phyloP scores from a whole-genome alignment of 257 asterid species.

The Asclepias syriaca region DNA sequence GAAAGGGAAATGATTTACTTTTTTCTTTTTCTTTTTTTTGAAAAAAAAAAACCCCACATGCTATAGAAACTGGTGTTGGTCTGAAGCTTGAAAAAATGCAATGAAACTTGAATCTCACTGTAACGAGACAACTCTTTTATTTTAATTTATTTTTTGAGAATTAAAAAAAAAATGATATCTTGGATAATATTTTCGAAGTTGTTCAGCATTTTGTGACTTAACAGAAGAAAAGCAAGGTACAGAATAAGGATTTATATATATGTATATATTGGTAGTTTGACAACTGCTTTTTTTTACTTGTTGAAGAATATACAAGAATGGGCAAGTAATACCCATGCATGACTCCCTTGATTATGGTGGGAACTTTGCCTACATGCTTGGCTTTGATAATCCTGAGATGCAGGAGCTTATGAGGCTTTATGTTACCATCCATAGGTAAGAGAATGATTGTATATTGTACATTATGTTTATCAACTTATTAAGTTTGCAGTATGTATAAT shows the following conservation, averaged over 20 bases:
- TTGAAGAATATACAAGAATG: slow-evolving; percentile 83
- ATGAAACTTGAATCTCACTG: not conserved
- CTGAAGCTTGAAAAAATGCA: not conserved
- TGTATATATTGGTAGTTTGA: not conserved
- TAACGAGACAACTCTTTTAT: not conserved
- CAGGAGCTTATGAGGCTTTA: slow-evolving; percentile 97
- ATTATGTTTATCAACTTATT: not conserved
- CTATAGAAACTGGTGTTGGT: not conserved
- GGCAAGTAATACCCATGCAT: slow-evolving; percentile 61
- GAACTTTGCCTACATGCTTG: slow-evolving; percentile 95
- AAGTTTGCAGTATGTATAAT: not conserved
- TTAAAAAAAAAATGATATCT: no score
- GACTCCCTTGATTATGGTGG: slow-evolving; percentile 93
- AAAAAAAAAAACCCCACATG: not conserved
- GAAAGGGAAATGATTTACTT: not conserved
- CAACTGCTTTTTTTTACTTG: slow-evolving; percentile 18
- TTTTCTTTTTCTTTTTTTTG: no score
- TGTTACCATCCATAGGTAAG: slow-evolving; percentile 83
- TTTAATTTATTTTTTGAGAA: not conserved
- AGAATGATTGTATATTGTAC: not conserved
- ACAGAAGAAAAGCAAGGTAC: not conserved
- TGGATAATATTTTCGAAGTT: not conserved
- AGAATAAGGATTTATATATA: not conserved
- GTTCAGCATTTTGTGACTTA: not conserved
- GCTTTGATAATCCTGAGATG: slow-evolving; percentile 81